Evolutionary conservation across 768 basidiomycete genomes (phyloP), one percentile per base, ranked within the genome.

Genomic region (Mycena epipterygia): DNA sequence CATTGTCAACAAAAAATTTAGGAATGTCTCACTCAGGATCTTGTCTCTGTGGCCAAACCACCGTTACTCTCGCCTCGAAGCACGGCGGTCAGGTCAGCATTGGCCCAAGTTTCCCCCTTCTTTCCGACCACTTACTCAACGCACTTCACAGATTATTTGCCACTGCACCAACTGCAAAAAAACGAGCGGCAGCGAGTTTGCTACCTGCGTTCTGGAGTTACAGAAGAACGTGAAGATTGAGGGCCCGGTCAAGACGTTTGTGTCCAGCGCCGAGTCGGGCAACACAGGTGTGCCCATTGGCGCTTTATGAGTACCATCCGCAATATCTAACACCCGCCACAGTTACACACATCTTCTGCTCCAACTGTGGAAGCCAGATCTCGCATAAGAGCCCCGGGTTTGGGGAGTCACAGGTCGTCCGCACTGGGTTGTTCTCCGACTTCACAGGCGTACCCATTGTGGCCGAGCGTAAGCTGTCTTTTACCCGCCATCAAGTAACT

Each of bases 111-210:
- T n/a, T 39, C 37, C 37, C 9, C 8, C 8, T 39, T 39, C 37
- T 9, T 25, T 27, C 21, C 27, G 52, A n/a, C n/a, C n/a, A n/a
- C n/a, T n/a, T 32, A 30, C 23, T 53, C 23, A 53, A 8, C 14
- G 12, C 27, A 16, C 27, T 32, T 19, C 21, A 3, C 56, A 81
- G 80, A 74, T 81, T 53, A 37, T 80, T 52, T 83, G 81, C 67
- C 81, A 83, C 72, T 83, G 81, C 75, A 63, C 63, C 42, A 81
- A 82, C 66, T 83, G 81, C 74, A 78, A 78, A 57, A 77, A 81
- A 56, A 79, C 81, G 41, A 79, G 79, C 49, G 81, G 81, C 30
- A 80, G 80, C 56, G 80, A 79, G 12, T 83, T 79, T 75, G 80
- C 78, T 72, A 80, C 81, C 73, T 81, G 81, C 70, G 73, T 82